A percentile compares a stretch with the other conserved stretches of the same genome.
Evolutionary conservation across 768 basidiomycete species (phyloP).

Genomic region (Melanogaster broomeanus): DNA sequence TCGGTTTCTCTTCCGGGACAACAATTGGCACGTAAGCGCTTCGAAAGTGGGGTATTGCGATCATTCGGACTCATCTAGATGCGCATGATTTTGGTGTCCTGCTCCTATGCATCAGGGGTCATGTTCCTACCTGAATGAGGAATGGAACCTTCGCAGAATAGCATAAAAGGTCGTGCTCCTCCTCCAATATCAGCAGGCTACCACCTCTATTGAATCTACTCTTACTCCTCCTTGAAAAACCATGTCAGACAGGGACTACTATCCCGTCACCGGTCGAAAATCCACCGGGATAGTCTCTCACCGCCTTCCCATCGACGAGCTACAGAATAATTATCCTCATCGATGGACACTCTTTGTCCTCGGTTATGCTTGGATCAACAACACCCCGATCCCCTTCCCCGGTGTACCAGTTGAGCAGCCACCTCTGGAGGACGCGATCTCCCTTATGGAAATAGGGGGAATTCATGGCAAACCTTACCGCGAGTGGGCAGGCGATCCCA

Average conservation of each 20-base stretch:
- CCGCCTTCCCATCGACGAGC: slow-evolving; percentile 24
- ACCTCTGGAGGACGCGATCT: not conserved
- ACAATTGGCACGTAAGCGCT: no score
- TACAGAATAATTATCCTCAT: slow-evolving; percentile 16
- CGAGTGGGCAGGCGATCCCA: slow-evolving; percentile 26
- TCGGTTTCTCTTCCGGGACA: no score
- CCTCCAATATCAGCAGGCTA: no score
- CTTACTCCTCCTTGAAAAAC: no score
- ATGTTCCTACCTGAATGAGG: no score
- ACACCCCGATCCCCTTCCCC: slow-evolving; percentile 10
- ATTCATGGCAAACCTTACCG: slow-evolving; percentile 28
- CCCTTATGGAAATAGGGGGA: slow-evolving; percentile 23
- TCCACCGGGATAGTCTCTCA: slow-evolving; percentile 15
- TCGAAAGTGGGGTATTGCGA: no score
- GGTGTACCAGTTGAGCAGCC: slow-evolving; percentile 19
- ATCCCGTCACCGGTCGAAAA: slow-evolving; percentile 21
- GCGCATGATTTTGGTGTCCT: no score
- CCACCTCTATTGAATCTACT: no score
- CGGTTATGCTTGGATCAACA: slow-evolving; percentile 17
- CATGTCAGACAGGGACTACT: slow-evolving; percentile 7
- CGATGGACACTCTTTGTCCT: slow-evolving; percentile 31
- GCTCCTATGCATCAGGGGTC: no score
- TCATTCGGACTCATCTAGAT: no score
- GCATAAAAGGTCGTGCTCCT: no score
- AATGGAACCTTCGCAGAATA: no score